Conservation (phyloP, 306 rosid genomes). For the Notholithocarpus densiflorus region DNA sequence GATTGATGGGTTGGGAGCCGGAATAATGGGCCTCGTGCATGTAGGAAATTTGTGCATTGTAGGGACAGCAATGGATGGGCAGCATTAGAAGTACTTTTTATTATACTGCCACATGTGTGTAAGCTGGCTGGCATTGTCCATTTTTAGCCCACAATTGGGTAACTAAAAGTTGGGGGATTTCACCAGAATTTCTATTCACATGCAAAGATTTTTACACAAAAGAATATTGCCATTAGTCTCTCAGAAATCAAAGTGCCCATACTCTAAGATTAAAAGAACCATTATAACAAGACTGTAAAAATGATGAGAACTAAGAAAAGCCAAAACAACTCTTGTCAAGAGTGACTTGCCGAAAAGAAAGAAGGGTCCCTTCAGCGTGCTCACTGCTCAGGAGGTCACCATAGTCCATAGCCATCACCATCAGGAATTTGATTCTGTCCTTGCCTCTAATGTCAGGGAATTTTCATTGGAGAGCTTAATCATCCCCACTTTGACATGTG, state of each 20-base stretch:
- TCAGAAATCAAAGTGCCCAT: not conserved
- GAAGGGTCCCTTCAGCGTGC: slow-evolving; percentile 22
- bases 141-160: slow-evolving; percentile 25
- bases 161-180: slow-evolving; percentile 8
- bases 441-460: slow-evolving; percentile 32
- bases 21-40: slow-evolving; percentile 54
- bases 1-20: slow-evolving; percentile 65
- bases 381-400: slow-evolving; percentile 15
- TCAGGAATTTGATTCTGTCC: slow-evolving; percentile 58
- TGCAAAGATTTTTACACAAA: not conserved
- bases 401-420: slow-evolving; percentile 29
- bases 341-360: slow-evolving; percentile 27
- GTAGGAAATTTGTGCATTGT: slow-evolving; percentile 47
- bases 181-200: no score
- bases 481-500: slow-evolving; percentile 25
- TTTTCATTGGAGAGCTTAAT: slow-evolving; percentile 26
- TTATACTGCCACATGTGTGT: slow-evolving; percentile 51
- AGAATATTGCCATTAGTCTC: slow-evolving; percentile 1
- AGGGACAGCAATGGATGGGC: slow-evolving; percentile 82
- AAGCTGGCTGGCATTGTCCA: slow-evolving; percentile 31
- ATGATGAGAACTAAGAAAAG: not conserved
- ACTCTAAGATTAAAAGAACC: not conserved
- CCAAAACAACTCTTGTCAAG: slow-evolving; percentile 35
- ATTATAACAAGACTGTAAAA: not conserved
- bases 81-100: slow-evolving; percentile 43